Evolutionary conservation across 73 alveolate species (phyloP).

Genomic region (Paramecium octaurelia): DNA sequence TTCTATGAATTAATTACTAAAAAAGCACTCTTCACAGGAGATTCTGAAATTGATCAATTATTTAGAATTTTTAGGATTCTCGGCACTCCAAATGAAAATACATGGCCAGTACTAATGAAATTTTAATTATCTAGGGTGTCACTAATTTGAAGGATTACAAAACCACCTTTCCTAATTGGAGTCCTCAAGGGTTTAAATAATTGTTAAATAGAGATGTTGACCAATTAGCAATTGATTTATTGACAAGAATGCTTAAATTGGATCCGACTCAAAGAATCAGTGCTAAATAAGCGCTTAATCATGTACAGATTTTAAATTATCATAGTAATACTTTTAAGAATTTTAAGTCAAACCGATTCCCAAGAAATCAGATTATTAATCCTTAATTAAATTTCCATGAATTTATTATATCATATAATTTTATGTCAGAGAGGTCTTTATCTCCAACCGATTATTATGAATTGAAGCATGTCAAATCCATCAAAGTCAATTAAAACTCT

Average conservation of each 20-base stretch:
- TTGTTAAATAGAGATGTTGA: conserved; percentile 35
- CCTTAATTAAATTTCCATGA: conserved; percentile 41
- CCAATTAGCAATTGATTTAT: conserved; percentile 46
- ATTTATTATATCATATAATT: neutral
- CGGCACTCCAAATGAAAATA: conserved; percentile 93
- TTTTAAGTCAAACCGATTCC: neutral
- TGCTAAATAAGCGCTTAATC: conserved; percentile 40
- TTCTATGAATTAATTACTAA: conserved; percentile 85
- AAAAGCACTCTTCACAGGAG: conserved; percentile 82
- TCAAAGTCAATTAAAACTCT: neutral
- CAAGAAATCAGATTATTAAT: neutral
- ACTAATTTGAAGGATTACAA: conserved; percentile 73
- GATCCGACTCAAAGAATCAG: conserved; percentile 51
- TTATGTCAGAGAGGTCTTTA: neutral
- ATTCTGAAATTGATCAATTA: conserved; percentile 83
- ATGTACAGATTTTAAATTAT: neutral
- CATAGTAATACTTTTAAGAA: conserved; percentile 47
- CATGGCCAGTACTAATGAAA: conserved; percentile 72
- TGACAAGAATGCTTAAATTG: conserved; percentile 22
- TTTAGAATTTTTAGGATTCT: conserved; percentile 79
- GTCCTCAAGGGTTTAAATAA: conserved; percentile 45
- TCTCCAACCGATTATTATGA: neutral
- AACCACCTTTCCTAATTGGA: conserved; percentile 77
- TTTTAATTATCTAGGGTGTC: conserved; percentile 74
- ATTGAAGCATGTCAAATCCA: neutral